Base-by-base conservation (phyloP, 2,329 filamentous ascomycete species). In the Epicoccum sorghinum region DNA sequence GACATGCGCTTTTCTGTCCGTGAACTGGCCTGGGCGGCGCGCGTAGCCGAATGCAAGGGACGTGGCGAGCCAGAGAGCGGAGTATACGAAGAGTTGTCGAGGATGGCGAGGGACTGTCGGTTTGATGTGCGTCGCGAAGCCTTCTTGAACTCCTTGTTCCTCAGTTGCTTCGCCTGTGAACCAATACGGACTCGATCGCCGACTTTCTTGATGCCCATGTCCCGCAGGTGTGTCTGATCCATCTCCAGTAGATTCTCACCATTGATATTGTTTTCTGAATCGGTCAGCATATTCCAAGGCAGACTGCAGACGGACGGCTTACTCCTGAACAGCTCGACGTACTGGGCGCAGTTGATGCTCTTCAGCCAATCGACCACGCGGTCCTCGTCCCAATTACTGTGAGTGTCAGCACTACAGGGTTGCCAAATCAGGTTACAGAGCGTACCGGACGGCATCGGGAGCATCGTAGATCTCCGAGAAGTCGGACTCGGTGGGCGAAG, bases 161-260 rank as follows among this genome's bases (percentile, higher is more conserved):
- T 69, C 42, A 82, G 79, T 43, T 78, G 70, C 67, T 82, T 81
- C 25, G 78, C 79, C 55, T 81, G 79, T 2, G 78, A 75, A 39
- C 78, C 76, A 57, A 99, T 88, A 59, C 93, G 90, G 32, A 99
- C 93, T 48, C 95, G 88, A 75, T 99, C 95, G 60, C 95, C 95
- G 61, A 99, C 90, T 77, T 98, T 99, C 65, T 96, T 96, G 65
- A 99, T 93, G 38, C 95, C 95, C 86, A 99, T 96, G 75, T 99
- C 95, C 76, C 96, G 96, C 60, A 99, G 82, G 36, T 96, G 91
- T 51, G 92, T 89, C 80, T 96, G 96, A 76, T 99, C 95, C 82
- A 97, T 93, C 77, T 99, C 95, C 65, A 99, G 83, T 39, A 99
- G 81, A 71, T 96, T 97, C 78, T 97, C 92, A 68, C 95, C 95